Base-by-base conservation (phyloP, 768 basidiomycete species). In the Russula compacta region DNA sequence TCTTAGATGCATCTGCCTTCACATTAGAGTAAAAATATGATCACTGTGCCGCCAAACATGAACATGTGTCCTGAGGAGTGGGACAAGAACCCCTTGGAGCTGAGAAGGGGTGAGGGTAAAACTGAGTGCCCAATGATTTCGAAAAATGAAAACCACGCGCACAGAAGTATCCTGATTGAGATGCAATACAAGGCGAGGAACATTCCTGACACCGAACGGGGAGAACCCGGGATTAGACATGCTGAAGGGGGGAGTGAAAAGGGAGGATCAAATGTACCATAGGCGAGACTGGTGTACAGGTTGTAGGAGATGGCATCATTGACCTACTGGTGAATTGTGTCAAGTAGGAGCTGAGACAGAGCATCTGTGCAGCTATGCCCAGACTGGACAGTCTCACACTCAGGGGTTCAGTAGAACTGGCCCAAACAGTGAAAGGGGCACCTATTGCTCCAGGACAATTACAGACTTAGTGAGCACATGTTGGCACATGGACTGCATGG, bases 121-220 rank as follows among this genome's bases (percentile, higher is more conserved):
- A 29, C 24, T 15, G 52, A 46, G 46, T 24, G 19, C 10, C 44
- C 38, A 9, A 47, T 9, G 15, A 32, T 4, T 21, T 43, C 36
- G 15, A 40, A 1, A 24, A 29, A 61, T 19, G 48, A 38, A 44
- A 38, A 8, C 36, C 15, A 12, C 35, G 9, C 57, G 52, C 39
- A 58, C 61, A 63, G 52, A 32, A 58, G 52, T 42, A 63, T 49
- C 56, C 61, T 53, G 32, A 58, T 38, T 33, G 61, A 63, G 33
- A 63, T 53, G 35, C 19, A 58, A n/a, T 58, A 63, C 14, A 58
- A 17, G 10, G 57, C 52, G 24, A 58, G 33, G 32, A 53, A 42
- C 61, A 63, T 58, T 8, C 61, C 61, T 63, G 12, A 29, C 10
- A 14, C n/a, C 29, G 32, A 32, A 47, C 12, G 5, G 39, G 12